A percentile compares a stretch with the other conserved stretches of the same genome.
Conservation (phyloP, 2,329 filamentous ascomycete species). For the Daldinia eschscholtzii region DNA sequence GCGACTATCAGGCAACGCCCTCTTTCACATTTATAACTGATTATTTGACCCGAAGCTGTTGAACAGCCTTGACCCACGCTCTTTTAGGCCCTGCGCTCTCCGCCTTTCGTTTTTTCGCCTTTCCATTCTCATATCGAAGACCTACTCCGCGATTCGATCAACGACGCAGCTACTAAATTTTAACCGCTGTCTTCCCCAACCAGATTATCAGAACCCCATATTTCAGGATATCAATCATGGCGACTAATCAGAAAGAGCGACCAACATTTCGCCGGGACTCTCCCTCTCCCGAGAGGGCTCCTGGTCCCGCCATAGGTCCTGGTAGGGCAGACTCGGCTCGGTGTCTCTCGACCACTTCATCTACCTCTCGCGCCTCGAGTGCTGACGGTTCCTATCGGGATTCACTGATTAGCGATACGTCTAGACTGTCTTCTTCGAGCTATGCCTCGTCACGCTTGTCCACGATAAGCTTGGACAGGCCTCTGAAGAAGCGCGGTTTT, state of each 20-base stretch:
- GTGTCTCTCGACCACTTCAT: slow-evolving; percentile 72
- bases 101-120: slow-evolving; percentile 23
- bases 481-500: slow-evolving; percentile 77
- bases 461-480: slow-evolving; percentile 58
- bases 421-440: slow-evolving; percentile 74
- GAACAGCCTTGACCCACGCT: slow-evolving; percentile 41
- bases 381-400: slow-evolving; percentile 64
- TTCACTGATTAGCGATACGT: slow-evolving; percentile 69
- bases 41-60: slow-evolving; percentile 43
- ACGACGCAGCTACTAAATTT: slow-evolving; percentile 14
- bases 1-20: slow-evolving; percentile 19
- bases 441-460: slow-evolving; percentile 62
- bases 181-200: slow-evolving; percentile 7
- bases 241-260: slow-evolving; percentile 53
- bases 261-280: slow-evolving; percentile 66
- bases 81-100: slow-evolving; percentile 30
- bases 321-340: slow-evolving; percentile 69
- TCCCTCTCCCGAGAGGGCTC: slow-evolving; percentile 73
- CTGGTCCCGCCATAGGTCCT: slow-evolving; percentile 72
- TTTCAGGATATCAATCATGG: slow-evolving; percentile 50
- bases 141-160: slow-evolving; percentile 17
- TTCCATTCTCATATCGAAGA: slow-evolving; percentile 5
- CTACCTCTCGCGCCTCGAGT: slow-evolving; percentile 68
- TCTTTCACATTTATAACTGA: slow-evolving; percentile 25
- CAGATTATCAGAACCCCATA: neutral